Conservation (phyloP, 2,329 filamentous ascomycete species). For the Elsinoe ampelina region DNA sequence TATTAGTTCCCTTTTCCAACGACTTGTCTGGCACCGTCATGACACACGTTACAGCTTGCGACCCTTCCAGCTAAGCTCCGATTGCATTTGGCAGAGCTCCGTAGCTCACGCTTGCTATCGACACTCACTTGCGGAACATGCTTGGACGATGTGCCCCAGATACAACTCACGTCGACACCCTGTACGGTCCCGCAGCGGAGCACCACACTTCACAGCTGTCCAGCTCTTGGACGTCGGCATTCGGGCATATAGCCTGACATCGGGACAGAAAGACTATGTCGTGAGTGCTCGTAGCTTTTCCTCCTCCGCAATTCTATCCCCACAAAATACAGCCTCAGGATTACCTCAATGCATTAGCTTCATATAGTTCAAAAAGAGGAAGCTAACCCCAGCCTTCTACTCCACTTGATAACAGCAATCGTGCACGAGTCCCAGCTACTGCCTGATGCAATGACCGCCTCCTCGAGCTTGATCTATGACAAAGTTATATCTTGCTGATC, state of each 20-base stretch:
- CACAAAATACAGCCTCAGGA: too few relatives aligned
- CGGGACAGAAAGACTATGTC: conserved; percentile 1
- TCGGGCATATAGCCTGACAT: conserved; percentile 1
- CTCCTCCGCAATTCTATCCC: background rate
- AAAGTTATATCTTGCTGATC: background rate
- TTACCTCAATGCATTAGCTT: too few relatives aligned
- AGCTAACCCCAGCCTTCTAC: conserved; percentile 17
- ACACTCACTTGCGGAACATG: conserved; percentile 5
- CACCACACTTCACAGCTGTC: background rate
- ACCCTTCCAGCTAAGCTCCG: background rate
- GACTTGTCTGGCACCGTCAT: background rate
- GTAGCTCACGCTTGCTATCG: background rate
- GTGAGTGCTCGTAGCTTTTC: background rate
- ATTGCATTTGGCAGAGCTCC: background rate
- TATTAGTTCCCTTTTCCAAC: background rate
- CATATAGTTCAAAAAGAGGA: too few relatives aligned
- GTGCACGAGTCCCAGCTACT: background rate
- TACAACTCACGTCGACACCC: conserved; percentile 3
- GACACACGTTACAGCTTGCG: background rate
- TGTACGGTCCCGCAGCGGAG: conserved; percentile 6
- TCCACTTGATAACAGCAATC: conserved; percentile 13
- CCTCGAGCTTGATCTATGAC: background rate
- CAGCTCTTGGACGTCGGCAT: background rate
- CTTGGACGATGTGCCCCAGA: conserved; percentile 8
- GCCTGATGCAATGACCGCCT: background rate